phyloP scores from a whole-genome alignment of 257 asterid genomes.

The Scutellaria barbata region DNA sequence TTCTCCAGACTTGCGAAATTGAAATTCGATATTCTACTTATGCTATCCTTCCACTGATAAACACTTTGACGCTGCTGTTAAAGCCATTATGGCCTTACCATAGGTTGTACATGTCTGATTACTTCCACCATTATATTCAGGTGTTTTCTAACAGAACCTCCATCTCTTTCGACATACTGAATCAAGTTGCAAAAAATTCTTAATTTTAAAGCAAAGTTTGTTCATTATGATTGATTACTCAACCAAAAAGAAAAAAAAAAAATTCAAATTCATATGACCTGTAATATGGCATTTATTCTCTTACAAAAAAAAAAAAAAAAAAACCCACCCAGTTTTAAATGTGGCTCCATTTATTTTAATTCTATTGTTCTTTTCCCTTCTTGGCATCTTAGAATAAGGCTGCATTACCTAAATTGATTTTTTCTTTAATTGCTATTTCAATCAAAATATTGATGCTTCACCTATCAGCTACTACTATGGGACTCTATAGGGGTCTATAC shows the following conservation, averaged over 20 bases:
- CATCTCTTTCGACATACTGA: background rate
- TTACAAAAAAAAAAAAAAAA: too few species aligned
- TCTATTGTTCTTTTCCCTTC: background rate
- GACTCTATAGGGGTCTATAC: too few species aligned
- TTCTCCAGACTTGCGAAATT: background rate
- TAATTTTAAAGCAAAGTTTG: background rate
- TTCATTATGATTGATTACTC: too few species aligned
- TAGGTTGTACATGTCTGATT: constrained; percentile 1
- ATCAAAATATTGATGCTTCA: background rate
- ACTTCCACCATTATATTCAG: background rate
- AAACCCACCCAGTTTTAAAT: background rate
- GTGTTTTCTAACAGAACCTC: constrained; percentile 1
- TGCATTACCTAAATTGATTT: background rate
- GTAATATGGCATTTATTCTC: too few species aligned
- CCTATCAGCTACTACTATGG: background rate
- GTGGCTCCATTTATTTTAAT: background rate
- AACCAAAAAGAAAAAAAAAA: too few species aligned
- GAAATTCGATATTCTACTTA: background rate
- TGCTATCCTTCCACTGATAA: background rate
- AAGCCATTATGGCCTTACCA: background rate
- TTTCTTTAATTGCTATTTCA: background rate
- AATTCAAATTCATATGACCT: too few species aligned
- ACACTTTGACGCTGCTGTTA: background rate
- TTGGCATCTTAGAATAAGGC: too few species aligned
- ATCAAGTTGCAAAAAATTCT: background rate